Conservation (phyloP, 2,329 filamentous ascomycete genomes). For the Trichoderma asperellum region DNA sequence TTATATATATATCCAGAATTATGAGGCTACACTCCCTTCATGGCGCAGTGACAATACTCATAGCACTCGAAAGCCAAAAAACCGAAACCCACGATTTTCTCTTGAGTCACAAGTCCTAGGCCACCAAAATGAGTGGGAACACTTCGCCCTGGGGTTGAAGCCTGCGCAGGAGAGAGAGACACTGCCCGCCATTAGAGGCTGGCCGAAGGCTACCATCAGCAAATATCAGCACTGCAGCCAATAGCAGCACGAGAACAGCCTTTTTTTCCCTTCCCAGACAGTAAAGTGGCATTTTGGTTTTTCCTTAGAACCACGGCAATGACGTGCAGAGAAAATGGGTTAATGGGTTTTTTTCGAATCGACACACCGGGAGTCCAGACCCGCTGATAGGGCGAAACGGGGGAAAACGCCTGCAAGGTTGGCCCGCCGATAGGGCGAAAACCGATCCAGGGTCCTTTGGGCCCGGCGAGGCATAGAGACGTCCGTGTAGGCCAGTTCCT, state of each 20-base stretch:
- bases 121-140: neutral
- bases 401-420: neutral
- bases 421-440: constrained; percentile 20
- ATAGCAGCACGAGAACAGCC: neutral
- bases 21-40: neutral
- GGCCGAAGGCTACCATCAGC: constrained; percentile 17
- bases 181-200: constrained; percentile 10
- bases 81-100: constrained; percentile 1
- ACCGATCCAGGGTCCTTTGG: neutral
- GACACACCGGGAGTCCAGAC: neutral
- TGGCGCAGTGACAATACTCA: constrained; percentile 3
- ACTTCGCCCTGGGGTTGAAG: neutral
- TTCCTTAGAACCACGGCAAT: neutral
- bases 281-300: neutral
- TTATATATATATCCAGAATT: neutral
- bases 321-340: neutral
- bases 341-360: neutral
- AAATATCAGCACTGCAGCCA: neutral
- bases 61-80: neutral
- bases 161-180: neutral
- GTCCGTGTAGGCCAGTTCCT: neutral
- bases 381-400: constrained; percentile 10
- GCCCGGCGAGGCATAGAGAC: constrained; percentile 12
- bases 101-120: constrained; percentile 23
- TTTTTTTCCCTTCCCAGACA: neutral